Conservation (phyloP, 2,329 filamentous ascomycete genomes). For the Cladosporium austrohemisphaericum region DNA sequence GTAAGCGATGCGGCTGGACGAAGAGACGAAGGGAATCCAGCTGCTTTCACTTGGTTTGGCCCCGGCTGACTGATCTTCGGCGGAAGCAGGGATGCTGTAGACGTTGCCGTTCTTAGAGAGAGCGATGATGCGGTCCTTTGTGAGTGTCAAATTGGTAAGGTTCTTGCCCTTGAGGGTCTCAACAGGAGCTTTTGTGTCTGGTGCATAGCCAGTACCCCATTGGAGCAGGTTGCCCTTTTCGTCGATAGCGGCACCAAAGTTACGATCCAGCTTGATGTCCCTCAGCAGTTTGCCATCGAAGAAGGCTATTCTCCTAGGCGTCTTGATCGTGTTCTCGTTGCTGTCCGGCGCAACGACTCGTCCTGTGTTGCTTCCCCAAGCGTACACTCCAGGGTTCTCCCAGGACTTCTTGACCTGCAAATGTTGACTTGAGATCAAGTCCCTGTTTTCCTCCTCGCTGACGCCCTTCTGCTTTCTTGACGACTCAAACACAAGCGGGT, state of each 20-base stretch:
- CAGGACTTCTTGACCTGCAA: constrained; percentile 79
- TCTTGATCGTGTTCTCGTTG: constrained; percentile 72
- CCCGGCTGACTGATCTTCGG: constrained; percentile 64
- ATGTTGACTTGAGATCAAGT: constrained; percentile 79
- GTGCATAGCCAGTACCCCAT: constrained; percentile 79
- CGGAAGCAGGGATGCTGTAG: constrained; percentile 78
- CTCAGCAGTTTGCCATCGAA: constrained; percentile 82
- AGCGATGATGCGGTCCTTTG: constrained; percentile 77
- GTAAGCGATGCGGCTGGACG: constrained; percentile 61
- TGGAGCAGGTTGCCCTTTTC: constrained; percentile 87
- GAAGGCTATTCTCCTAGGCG: constrained; percentile 70
- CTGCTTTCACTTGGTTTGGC: constrained; percentile 60
- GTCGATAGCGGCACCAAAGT: constrained; percentile 80
- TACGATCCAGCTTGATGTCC: constrained; percentile 78
- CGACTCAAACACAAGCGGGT: constrained; percentile 66
- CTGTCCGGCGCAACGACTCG: constrained; percentile 82
- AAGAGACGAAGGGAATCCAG: constrained; percentile 74
- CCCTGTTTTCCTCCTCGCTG: constrained; percentile 68
- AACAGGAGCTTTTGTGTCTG: constrained; percentile 59
- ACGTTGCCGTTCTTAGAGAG: constrained; percentile 71
- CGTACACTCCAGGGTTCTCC: constrained; percentile 82
- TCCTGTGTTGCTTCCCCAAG: constrained; percentile 86
- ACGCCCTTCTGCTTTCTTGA: constrained; percentile 50
- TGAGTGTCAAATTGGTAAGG: constrained; percentile 70
- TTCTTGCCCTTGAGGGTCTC: constrained; percentile 78